Conservation (phyloP, 1,284 basidiomycete genomes). For the Heterobasidion occidentale region DNA sequence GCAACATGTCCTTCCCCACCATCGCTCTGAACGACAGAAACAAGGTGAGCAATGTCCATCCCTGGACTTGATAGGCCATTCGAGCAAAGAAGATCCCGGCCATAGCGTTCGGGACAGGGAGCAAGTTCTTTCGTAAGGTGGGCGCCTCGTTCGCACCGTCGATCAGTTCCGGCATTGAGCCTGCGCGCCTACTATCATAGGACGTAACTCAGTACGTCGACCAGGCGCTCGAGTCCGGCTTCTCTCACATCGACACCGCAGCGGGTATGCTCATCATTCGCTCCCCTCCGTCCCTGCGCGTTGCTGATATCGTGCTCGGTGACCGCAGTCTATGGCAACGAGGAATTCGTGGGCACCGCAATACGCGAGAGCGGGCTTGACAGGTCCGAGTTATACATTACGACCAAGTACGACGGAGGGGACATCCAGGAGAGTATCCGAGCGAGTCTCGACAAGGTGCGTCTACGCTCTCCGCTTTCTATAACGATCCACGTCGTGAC, state of each 20-base stretch:
- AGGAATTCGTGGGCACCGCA: slow-evolving; percentile 30
- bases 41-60: not conserved
- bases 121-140: slow-evolving; percentile 6
- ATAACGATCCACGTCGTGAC: not conserved
- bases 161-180: not conserved
- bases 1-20: slow-evolving; percentile 3
- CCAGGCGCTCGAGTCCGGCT: slow-evolving; percentile 26
- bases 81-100: slow-evolving; percentile 4
- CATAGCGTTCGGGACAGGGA: slow-evolving; percentile 10
- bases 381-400: slow-evolving; percentile 29
- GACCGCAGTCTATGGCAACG: slow-evolving; percentile 28
- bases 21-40: slow-evolving; percentile 10
- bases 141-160: not conserved
- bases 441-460: slow-evolving; percentile 50
- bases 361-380: slow-evolving; percentile 25
- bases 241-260: slow-evolving; percentile 27
- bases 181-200: slow-evolving; percentile 8
- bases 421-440: slow-evolving; percentile 45
- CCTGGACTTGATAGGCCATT: not conserved
- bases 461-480: slow-evolving; percentile 9
- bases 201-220: slow-evolving; percentile 26
- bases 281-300: not conserved
- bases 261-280: slow-evolving; percentile 17
- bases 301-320: not conserved
- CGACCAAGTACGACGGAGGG: slow-evolving; percentile 44